Percentiles rank a stretch among this genome's conserved stretches.
Evolutionary conservation across 768 basidiomycete genomes (phyloP).

Genomic region (Lactarius vividus): DNA sequence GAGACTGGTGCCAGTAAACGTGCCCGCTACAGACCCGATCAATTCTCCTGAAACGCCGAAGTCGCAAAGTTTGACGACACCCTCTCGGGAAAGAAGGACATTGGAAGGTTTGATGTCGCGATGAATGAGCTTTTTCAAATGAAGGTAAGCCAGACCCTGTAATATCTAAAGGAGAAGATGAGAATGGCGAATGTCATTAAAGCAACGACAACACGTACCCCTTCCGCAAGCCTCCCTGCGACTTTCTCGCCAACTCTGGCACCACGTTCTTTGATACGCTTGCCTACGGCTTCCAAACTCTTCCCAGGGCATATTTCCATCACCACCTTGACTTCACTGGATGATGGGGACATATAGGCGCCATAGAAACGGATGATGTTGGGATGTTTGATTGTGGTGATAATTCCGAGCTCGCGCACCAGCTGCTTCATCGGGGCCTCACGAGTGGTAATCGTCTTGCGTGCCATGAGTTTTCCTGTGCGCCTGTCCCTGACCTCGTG

Average conservation of each 20-base stretch:
- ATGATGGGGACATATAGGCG: slow-evolving; percentile 82
- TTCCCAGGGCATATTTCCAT: slow-evolving; percentile 91
- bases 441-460: slow-evolving; percentile 90
- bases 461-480: slow-evolving; percentile 79
- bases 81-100: slow-evolving; percentile 84
- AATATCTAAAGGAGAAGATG: slow-evolving; percentile 52
- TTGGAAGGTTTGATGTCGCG: slow-evolving; percentile 95
- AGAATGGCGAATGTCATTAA: slow-evolving; percentile 22
- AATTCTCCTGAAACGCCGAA: slow-evolving; percentile 98
- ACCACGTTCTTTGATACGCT: slow-evolving; percentile 74
- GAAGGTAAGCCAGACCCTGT: slow-evolving; percentile 91
- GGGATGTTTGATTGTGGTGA: slow-evolving; percentile 74
- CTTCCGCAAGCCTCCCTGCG: slow-evolving; percentile 89
- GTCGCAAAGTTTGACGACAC: slow-evolving; percentile 88
- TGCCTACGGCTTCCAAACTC: slow-evolving; percentile 85
- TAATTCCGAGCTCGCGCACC: slow-evolving; percentile 87
- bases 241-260: slow-evolving; percentile 84
- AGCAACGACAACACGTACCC: slow-evolving; percentile 48
- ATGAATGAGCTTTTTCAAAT: slow-evolving; percentile 89
- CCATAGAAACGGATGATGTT: slow-evolving; percentile 94
- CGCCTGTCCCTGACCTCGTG: slow-evolving; percentile 88
- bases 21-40: slow-evolving; percentile 86
- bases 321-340: slow-evolving; percentile 91
- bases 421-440: slow-evolving; percentile 92
- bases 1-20: slow-evolving; percentile 95